Percentiles rank a stretch among this genome's conserved stretches.
Conservation (phyloP, 2,329 filamentous ascomycete species). For the Ophiostoma sp. region DNA sequence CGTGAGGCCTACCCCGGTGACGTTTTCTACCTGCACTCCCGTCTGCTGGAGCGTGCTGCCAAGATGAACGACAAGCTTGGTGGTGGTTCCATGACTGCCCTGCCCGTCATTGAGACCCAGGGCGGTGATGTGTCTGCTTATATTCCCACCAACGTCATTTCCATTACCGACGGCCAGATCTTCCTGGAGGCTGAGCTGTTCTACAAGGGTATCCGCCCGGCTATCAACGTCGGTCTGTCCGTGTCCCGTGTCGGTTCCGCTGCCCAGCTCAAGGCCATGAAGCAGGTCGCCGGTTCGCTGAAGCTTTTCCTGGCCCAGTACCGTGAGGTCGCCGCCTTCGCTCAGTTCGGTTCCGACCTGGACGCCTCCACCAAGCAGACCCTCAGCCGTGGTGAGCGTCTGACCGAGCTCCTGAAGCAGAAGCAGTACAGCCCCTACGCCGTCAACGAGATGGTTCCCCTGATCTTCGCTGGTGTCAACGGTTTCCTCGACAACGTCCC, state of each 20-base stretch:
- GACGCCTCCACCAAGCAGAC: constrained; percentile 99
- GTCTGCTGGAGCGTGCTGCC: constrained; percentile 97
- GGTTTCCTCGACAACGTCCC: constrained; percentile 87
- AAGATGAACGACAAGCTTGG: constrained; percentile 98
- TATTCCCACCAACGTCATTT: constrained; percentile 99
- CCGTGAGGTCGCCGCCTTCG: constrained; percentile 99
- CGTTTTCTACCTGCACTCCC: constrained; percentile 98
- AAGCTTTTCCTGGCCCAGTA: constrained; percentile 99
- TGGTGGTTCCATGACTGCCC: constrained; percentile 93
- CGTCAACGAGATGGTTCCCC: constrained; percentile 99
- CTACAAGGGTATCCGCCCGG: constrained; percentile 99
- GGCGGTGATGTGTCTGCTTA: constrained; percentile 99
- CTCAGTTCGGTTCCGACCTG: constrained; percentile 99
- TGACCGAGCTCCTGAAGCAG: constrained; percentile 98
- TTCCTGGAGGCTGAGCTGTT: constrained; percentile 99
- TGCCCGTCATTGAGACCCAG: constrained; percentile 98
- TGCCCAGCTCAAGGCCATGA: constrained; percentile 99
- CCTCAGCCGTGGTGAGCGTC: constrained; percentile 94
- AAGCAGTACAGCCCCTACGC: constrained; percentile 99
- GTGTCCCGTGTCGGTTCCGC: constrained; percentile 99
- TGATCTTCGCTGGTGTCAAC: constrained; percentile 99
- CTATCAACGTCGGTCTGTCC: constrained; percentile 99
- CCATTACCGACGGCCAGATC: constrained; percentile 99
- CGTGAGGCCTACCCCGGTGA: constrained; percentile 99
- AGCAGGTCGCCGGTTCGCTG: constrained; percentile 98